Conservation (phyloP, 73 alveolate species). For the Paramecium sonneborni region DNA sequence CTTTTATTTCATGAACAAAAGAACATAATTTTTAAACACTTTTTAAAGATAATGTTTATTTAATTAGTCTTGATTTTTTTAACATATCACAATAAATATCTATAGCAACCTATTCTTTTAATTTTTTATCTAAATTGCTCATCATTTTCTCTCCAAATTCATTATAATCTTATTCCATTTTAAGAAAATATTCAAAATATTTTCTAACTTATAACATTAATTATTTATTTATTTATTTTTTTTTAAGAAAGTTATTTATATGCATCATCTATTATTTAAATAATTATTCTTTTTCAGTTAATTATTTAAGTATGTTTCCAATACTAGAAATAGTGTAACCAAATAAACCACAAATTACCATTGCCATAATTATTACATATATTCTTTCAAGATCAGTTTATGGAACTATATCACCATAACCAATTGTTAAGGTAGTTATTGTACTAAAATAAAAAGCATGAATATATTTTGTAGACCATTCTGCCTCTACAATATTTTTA, state of each 20-base stretch:
- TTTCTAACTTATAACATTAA: constrained; percentile 15
- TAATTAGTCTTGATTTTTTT: constrained; percentile 3
- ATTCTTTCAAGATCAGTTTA: constrained; percentile 57
- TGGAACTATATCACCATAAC: constrained; percentile 66
- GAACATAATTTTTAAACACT: constrained; percentile 29
- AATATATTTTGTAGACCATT: constrained; percentile 49
- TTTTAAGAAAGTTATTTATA: constrained; percentile 12
- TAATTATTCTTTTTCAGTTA: constrained; percentile 13
- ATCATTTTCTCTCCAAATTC: constrained; percentile 38
- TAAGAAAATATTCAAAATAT: constrained; percentile 35
- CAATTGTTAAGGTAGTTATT: constrained; percentile 62
- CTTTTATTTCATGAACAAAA: constrained; percentile 6
- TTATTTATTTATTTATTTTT: constrained; percentile 7
- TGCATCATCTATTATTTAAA: constrained; percentile 35
- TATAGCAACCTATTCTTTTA: constrained; percentile 43
- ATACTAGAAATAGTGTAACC: constrained; percentile 58
- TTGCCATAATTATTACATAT: constrained; percentile 61
- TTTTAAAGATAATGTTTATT: background rate
- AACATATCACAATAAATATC: constrained; percentile 31
- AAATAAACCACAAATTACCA: constrained; percentile 60
- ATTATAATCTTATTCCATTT: constrained; percentile 22
- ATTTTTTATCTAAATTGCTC: background rate
- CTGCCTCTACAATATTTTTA: background rate
- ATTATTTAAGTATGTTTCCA: constrained; percentile 35
- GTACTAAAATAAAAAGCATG: constrained; percentile 58